These are phyloP conservation scores for Anacardium occidentale DNA, from an alignment of 345 rosid genomes.

Conservation along the genomic window DNA sequence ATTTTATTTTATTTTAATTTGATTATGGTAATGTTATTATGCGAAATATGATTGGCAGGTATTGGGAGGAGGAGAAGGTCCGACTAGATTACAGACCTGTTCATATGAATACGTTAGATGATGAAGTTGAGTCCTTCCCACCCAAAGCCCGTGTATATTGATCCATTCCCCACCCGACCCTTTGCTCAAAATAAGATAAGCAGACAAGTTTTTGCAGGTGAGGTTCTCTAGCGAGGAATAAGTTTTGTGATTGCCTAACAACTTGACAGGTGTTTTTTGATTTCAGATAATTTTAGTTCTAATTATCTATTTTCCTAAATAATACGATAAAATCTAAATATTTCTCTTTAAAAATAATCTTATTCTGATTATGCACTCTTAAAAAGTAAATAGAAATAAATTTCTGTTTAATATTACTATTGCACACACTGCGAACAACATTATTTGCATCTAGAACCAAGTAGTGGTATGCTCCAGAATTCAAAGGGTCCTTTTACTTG, in stretches of 20 bases:
- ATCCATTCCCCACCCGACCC: slow-evolving; percentile 14
- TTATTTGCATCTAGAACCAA: too few relatives aligned
- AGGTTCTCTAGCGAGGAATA: neutral
- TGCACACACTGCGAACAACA: too few relatives aligned
- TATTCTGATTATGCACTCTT: too few relatives aligned
- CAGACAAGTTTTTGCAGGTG: neutral
- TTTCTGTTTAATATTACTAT: too few relatives aligned
- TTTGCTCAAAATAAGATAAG: slow-evolving; percentile 13
- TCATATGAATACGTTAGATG: slow-evolving; percentile 91
- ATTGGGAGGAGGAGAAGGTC: slow-evolving; percentile 93
- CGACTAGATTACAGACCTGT: slow-evolving; percentile 92
- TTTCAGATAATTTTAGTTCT: neutral
- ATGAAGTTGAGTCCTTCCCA: slow-evolving; percentile 81
- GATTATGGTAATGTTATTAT: neutral
- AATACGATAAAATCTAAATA: too few relatives aligned
- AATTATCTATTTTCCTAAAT: too few relatives aligned
- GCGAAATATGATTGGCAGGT: slow-evolving; percentile 40
- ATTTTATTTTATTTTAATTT: neutral
- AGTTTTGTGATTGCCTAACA: neutral
- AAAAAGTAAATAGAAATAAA: too few relatives aligned
- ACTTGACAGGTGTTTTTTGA: neutral
- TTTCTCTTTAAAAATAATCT: too few relatives aligned
- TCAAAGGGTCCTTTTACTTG: too few relatives aligned
- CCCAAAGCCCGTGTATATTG: slow-evolving; percentile 98
- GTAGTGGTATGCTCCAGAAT: too few relatives aligned